Conservation (phyloP, 345 rosid species). For the Brassica carinata region DNA sequence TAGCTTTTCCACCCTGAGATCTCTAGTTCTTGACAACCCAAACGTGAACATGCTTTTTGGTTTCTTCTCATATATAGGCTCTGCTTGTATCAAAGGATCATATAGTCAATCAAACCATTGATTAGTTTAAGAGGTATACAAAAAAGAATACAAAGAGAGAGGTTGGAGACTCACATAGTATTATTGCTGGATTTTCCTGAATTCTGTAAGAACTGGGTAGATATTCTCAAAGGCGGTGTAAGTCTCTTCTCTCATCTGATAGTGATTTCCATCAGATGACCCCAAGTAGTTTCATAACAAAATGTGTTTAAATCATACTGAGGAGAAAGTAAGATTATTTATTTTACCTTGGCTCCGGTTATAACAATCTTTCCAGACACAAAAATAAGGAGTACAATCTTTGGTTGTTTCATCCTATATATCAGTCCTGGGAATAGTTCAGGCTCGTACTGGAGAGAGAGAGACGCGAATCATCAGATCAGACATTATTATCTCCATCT, state of each 20-base stretch:
- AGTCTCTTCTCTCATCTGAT: conserved; percentile 73
- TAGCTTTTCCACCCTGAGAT: conserved; percentile 21
- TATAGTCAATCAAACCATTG: not conserved
- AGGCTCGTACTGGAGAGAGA: conserved; percentile 74
- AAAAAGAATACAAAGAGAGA: not conserved
- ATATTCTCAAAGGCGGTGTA: conserved; percentile 87
- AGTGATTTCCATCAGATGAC: conserved; percentile 11
- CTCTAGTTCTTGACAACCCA: conserved; percentile 31
- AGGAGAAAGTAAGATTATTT: not conserved
- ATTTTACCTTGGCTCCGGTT: conserved; percentile 88
- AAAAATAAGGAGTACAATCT: conserved; percentile 82
- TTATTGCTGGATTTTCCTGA: conserved; percentile 46
- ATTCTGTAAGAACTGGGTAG: conserved; percentile 81
- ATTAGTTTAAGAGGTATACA: not conserved
- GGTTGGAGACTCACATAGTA: not conserved
- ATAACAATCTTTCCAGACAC: conserved; percentile 92
- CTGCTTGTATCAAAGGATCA: conserved; percentile 21
- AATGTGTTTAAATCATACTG: not conserved
- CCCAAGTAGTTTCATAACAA: not conserved
- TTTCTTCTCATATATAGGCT: conserved; percentile 8
- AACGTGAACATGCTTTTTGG: not conserved
- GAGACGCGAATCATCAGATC: conserved; percentile 21
- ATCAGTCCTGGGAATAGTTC: conserved; percentile 90
- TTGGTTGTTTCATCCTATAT: conserved; percentile 89
- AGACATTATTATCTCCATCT: conserved; percentile 20